Conservation (phyloP, 208 protist species). For the Phytomonas sp. region DNA sequence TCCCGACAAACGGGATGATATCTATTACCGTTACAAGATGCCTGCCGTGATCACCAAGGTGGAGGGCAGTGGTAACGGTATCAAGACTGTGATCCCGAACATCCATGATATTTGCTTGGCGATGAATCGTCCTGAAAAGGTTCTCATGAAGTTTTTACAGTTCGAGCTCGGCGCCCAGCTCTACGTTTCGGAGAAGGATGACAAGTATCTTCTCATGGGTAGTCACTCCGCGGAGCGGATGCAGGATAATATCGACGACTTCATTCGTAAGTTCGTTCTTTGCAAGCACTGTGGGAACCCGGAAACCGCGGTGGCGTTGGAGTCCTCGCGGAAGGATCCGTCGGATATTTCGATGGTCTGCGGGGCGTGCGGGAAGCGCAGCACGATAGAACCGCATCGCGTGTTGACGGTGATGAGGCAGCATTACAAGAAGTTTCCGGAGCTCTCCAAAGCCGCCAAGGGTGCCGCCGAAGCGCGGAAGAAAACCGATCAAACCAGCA, state of each 20-base stretch:
- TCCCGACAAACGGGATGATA: conserved; percentile 81
- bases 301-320: conserved; percentile 61
- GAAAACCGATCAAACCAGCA: conserved; percentile 20
- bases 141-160: conserved; percentile 89
- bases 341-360: conserved; percentile 47
- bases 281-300: conserved; percentile 87
- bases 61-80: conserved; percentile 91
- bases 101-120: conserved; percentile 86
- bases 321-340: conserved; percentile 36
- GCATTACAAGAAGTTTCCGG: conserved; percentile 70
- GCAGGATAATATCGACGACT: conserved; percentile 81
- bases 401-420: conserved; percentile 45
- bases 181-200: conserved; percentile 69
- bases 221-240: conserved; percentile 63
- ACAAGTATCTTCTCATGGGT: conserved; percentile 88
- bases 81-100: conserved; percentile 92
- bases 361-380: conserved; percentile 61
- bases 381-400: conserved; percentile 27
- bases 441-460: conserved; percentile 37
- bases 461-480: conserved; percentile 30
- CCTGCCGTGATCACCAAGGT: conserved; percentile 84
- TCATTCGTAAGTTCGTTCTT: conserved; percentile 79
- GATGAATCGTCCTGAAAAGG: conserved; percentile 83
- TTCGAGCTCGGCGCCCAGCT: conserved; percentile 78
- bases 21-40: conserved; percentile 94